These are phyloP conservation scores for Pichia sp. DNA, from an alignment of 1,139 yeast species.

Conservation along the genomic window DNA sequence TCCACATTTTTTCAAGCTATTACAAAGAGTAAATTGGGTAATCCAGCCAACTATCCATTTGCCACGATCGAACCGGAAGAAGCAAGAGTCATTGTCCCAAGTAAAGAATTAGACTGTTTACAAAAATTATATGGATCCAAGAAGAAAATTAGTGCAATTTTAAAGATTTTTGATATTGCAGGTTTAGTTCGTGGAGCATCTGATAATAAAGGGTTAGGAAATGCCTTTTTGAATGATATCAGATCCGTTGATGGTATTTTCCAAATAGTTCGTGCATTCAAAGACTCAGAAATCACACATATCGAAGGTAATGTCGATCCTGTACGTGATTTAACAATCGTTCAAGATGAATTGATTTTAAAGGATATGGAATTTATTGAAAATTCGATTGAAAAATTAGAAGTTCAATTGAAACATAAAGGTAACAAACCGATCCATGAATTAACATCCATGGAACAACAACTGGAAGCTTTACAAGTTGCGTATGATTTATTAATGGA, in stretches of 20 bases:
- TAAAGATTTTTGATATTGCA: constrained; percentile 96
- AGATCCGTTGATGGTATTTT: constrained; percentile 98
- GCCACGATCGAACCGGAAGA: constrained; percentile 99
- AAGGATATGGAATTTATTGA: constrained; percentile 76
- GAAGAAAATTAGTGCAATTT: constrained; percentile 81
- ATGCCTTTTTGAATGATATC: constrained; percentile 95
- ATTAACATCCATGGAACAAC: constrained; percentile 38
- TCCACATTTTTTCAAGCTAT: constrained; percentile 89
- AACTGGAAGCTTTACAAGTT: constrained; percentile 45
- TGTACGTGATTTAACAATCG: constrained; percentile 89
- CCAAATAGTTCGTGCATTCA: constrained; percentile 98
- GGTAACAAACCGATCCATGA: constrained; percentile 33
- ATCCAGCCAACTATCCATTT: constrained; percentile 98
- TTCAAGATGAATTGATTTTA: constrained; percentile 87
- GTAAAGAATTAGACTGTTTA: constrained; percentile 73
- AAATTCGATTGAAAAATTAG: constrained; percentile 76
- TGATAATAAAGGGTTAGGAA: constrained; percentile 98
- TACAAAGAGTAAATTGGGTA: constrained; percentile 90
- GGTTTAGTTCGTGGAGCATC: constrained; percentile 98
- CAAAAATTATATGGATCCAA: constrained; percentile 47
- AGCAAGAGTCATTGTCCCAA: constrained; percentile 96
- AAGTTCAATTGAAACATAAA: constrained; percentile 41
- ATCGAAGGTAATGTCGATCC: constrained; percentile 99
- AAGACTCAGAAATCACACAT: constrained; percentile 97
- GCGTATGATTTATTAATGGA: constrained; percentile 53